phyloP scores from a whole-genome alignment of 106 monocot genomes.

The Apostasia shenzhenica region DNA sequence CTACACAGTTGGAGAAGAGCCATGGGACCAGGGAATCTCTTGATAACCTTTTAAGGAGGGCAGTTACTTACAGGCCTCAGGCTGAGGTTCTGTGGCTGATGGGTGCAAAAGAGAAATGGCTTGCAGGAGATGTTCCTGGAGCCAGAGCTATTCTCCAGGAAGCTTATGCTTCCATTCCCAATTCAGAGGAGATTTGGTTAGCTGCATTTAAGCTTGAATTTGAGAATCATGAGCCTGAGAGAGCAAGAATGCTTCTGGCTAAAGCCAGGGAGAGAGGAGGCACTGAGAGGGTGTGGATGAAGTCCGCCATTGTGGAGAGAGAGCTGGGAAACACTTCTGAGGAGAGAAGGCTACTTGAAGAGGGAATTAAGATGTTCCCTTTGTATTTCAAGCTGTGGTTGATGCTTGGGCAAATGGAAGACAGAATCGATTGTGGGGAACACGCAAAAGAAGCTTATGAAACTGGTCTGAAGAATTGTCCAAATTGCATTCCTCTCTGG shows the following conservation, averaged over 20 bases:
- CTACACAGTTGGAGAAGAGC: conserved; percentile 96
- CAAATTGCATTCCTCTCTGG: conserved; percentile 74
- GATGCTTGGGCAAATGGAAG: conserved; percentile 99
- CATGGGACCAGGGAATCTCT: conserved; percentile 92
- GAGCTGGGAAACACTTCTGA: conserved; percentile 72
- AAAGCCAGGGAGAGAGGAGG: conserved; percentile 94
- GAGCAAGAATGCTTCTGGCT: conserved; percentile 91
- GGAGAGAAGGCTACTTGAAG: conserved; percentile 73
- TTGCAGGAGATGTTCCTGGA: conserved; percentile 88
- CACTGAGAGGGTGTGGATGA: conserved; percentile 99
- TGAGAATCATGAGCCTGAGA: conserved; percentile 91
- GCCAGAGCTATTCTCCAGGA: conserved; percentile 95
- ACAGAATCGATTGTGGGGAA: conserved; percentile 47
- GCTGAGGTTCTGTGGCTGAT: conserved; percentile 97
- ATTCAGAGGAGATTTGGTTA: conserved; percentile 95
- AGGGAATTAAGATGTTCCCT: conserved; percentile 76
- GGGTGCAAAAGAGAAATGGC: conserved; percentile 99
- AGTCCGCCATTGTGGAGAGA: conserved; percentile 94
- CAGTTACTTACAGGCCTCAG: conserved; percentile 87
- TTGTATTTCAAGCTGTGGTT: conserved; percentile 90
- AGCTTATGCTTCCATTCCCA: conserved; percentile 96
- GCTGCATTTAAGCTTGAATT: conserved; percentile 99
- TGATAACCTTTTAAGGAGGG: conserved; percentile 77
- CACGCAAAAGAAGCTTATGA: conserved; percentile 82
- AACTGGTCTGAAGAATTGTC: conserved; percentile 65